A percentile compares a stretch with the other conserved stretches of the same genome.
Conservation (phyloP, 129 eudicot genomes). For the Heracleum sosnowskyi region DNA sequence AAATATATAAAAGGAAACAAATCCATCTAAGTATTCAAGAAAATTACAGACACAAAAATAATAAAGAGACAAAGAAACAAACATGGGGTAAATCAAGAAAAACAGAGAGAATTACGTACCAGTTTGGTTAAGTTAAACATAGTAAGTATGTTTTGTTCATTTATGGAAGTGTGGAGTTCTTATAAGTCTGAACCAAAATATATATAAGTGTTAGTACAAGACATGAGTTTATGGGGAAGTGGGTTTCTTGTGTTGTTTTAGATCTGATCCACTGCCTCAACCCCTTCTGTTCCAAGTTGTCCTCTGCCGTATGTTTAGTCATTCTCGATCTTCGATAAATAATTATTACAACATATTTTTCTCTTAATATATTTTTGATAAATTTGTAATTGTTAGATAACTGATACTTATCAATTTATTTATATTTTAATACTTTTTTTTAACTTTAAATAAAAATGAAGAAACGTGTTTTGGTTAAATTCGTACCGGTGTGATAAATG, state of each 20-base stretch:
- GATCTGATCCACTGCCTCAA: not conserved
- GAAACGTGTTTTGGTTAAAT: too few species aligned
- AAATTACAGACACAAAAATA: not conserved
- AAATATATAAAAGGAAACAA: not conserved
- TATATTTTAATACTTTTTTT: too few species aligned
- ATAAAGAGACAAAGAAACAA: not conserved
- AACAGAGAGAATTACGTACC: conserved; percentile 2
- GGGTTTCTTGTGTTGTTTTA: conserved; percentile 1
- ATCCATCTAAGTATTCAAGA: not conserved
- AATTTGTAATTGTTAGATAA: too few species aligned
- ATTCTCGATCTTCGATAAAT: too few species aligned
- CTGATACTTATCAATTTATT: too few species aligned
- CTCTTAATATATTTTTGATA: too few species aligned
- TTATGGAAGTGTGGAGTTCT: not conserved
- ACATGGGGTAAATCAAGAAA: conserved; percentile 2
- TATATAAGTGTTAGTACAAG: not conserved
- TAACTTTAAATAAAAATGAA: too few species aligned
- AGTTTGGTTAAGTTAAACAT: not conserved
- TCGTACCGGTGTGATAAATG: too few species aligned
- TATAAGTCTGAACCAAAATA: too few species aligned
- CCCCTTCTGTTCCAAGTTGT: not conserved
- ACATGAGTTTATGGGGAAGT: not conserved
- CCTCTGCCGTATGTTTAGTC: not conserved
- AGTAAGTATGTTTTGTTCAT: not conserved
- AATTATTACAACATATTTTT: too few species aligned